These are phyloP conservation scores for Penicillium herquei DNA, from an alignment of 495 filamentous ascomycete species.

Conservation along the genomic window DNA sequence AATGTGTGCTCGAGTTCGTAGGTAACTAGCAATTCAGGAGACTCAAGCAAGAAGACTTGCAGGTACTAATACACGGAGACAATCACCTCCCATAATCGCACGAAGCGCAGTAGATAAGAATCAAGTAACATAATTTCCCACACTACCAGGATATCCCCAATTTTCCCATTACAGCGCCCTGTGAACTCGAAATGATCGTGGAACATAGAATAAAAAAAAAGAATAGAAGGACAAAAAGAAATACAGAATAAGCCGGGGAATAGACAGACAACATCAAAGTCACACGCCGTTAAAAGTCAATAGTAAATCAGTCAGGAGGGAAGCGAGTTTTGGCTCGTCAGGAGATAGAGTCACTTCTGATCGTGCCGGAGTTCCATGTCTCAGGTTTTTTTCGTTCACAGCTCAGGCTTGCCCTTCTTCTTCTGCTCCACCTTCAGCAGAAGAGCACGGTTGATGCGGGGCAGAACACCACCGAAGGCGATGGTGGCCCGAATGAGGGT, in stretches of 20 bases:
- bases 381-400: constrained; percentile 25
- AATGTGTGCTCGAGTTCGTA: too few species aligned
- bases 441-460: constrained; percentile 97
- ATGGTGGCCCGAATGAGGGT: constrained; percentile 97
- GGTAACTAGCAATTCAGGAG: too few species aligned
- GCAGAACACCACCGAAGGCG: constrained; percentile 95
- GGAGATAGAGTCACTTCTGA: not conserved
- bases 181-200: constrained; percentile 29
- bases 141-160: constrained; percentile 41
- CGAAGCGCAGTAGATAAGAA: constrained; percentile 5
- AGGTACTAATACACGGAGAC: too few species aligned
- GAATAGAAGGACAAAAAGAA: constrained; percentile 21
- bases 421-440: constrained; percentile 99
- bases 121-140: constrained; percentile 30
- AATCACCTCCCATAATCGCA: too few species aligned
- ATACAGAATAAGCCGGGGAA: constrained; percentile 28
- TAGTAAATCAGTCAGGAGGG: constrained; percentile 10
- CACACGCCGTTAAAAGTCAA: constrained; percentile 28
- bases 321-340: constrained; percentile 6
- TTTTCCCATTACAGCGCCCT: constrained; percentile 50
- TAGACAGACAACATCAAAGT: constrained; percentile 30
- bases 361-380: constrained; percentile 8
- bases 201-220: constrained; percentile 11
- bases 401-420: constrained; percentile 82
- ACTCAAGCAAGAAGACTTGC: too few species aligned